These are phyloP conservation scores for Ceratocystis variospora DNA, from an alignment of 2,329 filamentous ascomycete species.

Conservation along the genomic window DNA sequence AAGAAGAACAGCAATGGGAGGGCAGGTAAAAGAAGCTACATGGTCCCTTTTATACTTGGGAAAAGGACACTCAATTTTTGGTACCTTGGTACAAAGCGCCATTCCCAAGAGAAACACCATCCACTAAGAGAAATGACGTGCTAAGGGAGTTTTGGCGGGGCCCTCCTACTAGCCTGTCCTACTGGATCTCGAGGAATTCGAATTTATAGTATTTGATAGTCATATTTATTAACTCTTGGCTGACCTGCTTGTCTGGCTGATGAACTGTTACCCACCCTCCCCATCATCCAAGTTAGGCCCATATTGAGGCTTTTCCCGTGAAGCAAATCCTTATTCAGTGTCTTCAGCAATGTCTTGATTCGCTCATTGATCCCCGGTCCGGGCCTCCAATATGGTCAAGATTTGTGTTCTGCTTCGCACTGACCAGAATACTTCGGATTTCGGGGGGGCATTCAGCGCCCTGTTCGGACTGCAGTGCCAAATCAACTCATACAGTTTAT, in stretches of 20 bases:
- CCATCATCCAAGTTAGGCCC: background rate
- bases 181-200: background rate
- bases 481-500: slow-evolving; percentile 2
- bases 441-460: slow-evolving; percentile 1
- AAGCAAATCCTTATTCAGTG: background rate
- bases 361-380: background rate
- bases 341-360: background rate
- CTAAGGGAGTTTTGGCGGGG: slow-evolving; percentile 8
- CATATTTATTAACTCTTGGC: background rate
- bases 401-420: background rate
- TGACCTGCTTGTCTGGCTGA: too few species aligned
- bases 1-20: background rate
- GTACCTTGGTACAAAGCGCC: background rate
- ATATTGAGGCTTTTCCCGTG: background rate
- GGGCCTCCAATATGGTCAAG: background rate
- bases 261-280: background rate
- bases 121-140: slow-evolving; percentile 12
- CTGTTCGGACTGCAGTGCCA: background rate
- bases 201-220: background rate
- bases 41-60: background rate
- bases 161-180: background rate
- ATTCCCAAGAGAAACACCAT: background rate
- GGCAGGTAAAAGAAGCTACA: background rate
- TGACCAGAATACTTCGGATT: background rate
- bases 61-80: background rate